Base-by-base conservation (phyloP, 495 filamentous ascomycete species). In the Neohortaea acidophila region DNA sequence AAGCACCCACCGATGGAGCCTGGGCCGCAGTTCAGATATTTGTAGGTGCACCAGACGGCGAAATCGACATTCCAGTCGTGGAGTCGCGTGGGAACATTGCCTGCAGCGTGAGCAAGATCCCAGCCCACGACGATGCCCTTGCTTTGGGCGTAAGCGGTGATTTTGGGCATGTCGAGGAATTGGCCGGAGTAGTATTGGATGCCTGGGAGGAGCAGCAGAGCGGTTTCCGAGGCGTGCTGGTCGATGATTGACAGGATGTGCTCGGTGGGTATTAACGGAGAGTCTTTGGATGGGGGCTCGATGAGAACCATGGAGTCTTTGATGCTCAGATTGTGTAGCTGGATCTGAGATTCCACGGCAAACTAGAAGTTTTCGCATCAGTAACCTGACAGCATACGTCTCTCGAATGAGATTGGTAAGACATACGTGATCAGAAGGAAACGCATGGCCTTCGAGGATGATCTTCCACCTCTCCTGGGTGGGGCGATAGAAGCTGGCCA, bases 181-280 rank as follows among this genome's bases (percentile, higher is more conserved):
- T 94, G 86, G 41, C 89, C 89, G 0, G 83, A 91, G 57, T 94
- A 96, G 64, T 81, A 97, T 53, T 97, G 89, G 41, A 97, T 75
- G 2, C 82, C 91, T 0, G 87, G 83, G 13, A 97, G 72, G 25
- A 94, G 69, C 24, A 96, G 58, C 20, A 97, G 54, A 11, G 86
- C 81, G 11, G 87, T 83, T 21, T 65, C 68, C 14, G 69, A 61
- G 17, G 82, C 83, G 54, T 97, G 79, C 11, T 73, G 60, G 39
- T 77, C 73, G 48, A 97, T 92, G 14, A 73, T 62, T 26, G 70
- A 68, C 29, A 85, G 64, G 34, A 97, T 81, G 17, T 86, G 68
- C 37, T 74, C 58, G 4, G 82, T 89, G 26, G 65, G 69, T 30
- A 93, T 54, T 23, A 73, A 61, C 20, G 72, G 65, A 6, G 59